A percentile compares a stretch with the other conserved stretches of the same genome.
phyloP scores from a whole-genome alignment of 345 rosid genomes.

The Limnanthes douglasii region DNA sequence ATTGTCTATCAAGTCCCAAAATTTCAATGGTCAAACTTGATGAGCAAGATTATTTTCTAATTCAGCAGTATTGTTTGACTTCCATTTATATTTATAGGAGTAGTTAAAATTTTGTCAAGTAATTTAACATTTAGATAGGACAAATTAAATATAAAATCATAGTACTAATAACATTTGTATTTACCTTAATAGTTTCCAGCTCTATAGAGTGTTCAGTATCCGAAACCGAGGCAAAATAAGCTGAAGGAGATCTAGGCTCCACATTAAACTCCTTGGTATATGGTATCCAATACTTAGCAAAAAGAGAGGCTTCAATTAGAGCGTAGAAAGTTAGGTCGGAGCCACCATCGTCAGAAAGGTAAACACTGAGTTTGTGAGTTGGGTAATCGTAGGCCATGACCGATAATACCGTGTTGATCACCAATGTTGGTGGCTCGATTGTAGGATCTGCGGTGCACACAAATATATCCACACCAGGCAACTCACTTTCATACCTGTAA shows the following conservation, averaged over 20 bases:
- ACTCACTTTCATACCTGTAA: no score
- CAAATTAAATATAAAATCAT: no score
- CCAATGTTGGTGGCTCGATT: conserved; percentile 70
- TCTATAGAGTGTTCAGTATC: conserved; percentile 9
- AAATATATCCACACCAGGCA: conserved; percentile 52
- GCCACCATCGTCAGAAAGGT: conserved; percentile 80
- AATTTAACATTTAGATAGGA: not conserved
- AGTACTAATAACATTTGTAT: no score
- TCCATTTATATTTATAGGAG: not conserved
- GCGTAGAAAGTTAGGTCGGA: conserved; percentile 59
- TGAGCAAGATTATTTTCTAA: no score
- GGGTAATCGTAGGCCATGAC: conserved; percentile 79
- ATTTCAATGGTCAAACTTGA: no score
- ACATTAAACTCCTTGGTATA: conserved; percentile 34
- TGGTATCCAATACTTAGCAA: conserved; percentile 60
- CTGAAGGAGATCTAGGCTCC: conserved; percentile 36
- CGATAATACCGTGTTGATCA: conserved; percentile 62
- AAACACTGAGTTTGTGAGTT: conserved; percentile 44
- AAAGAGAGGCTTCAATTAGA: conserved; percentile 56
- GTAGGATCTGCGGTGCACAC: conserved; percentile 86
- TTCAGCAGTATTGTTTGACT: no score
- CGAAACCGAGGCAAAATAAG: conserved; percentile 27
- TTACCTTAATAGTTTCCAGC: conserved; percentile 37
- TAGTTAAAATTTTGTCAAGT: not conserved
- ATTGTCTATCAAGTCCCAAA: no score